Evolutionary conservation across 2,329 filamentous ascomycete species (phyloP).

Genomic region (Penicillium crustosum): DNA sequence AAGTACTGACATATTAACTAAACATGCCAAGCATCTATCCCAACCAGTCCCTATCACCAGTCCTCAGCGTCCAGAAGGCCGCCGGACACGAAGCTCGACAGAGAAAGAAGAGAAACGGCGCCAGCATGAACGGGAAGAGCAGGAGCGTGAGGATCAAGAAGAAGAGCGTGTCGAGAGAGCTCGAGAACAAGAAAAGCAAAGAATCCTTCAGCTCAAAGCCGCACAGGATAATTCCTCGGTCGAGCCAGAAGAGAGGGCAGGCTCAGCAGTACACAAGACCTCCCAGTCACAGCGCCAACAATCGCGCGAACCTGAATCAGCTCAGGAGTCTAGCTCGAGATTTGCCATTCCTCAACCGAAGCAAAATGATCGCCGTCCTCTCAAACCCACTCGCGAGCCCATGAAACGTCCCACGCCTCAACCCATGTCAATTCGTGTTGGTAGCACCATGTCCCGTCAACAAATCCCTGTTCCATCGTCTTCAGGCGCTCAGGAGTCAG

Average conservation of each 20-base stretch:
- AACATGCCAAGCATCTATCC: conserved; percentile 16
- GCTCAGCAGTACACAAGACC: conserved; percentile 21
- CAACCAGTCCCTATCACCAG: conserved; percentile 29
- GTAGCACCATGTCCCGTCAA: conserved; percentile 48
- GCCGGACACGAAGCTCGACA: conserved; percentile 59
- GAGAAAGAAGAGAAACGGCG: conserved; percentile 52
- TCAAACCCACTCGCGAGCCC: conserved; percentile 46
- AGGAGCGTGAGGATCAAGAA: conserved; percentile 32
- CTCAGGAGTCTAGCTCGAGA: conserved; percentile 30
- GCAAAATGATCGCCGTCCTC: conserved; percentile 43
- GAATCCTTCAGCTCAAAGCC: conserved; percentile 32
- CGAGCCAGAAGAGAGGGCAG: conserved; percentile 36
- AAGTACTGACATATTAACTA: conserved; percentile 24
- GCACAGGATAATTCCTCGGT: conserved; percentile 34
- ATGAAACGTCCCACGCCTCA: conserved; percentile 48
- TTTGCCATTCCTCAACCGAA: conserved; percentile 31
- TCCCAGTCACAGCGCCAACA: conserved; percentile 30
- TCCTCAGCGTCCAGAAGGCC: conserved; percentile 38
- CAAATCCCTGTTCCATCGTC: conserved; percentile 47
- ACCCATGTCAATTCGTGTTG: conserved; percentile 51
- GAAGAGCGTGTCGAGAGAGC: conserved; percentile 39
- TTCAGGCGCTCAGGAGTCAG: conserved; percentile 57
- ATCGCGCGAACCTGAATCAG: conserved; percentile 34
- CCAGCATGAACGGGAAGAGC: conserved; percentile 35
- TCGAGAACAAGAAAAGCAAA: conserved; percentile 38